Conservation (phyloP, 139 green algal genomes). For the Cymbomonas tetramitiformis region DNA sequence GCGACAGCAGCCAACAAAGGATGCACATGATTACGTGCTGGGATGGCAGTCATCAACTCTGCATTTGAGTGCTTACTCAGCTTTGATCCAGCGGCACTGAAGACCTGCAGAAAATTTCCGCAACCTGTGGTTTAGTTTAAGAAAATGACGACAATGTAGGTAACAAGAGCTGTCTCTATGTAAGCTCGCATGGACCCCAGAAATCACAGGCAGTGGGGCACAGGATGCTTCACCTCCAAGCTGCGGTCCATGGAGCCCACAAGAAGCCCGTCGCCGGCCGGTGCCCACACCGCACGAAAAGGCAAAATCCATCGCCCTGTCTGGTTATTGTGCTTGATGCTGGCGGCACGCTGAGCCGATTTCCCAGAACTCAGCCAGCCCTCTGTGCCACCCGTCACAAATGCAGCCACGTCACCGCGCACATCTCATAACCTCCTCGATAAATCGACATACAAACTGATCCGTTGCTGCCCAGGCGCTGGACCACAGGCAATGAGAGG, state of each 20-base stretch:
- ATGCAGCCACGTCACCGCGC: too few species aligned
- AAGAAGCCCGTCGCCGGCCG: slow-evolving; percentile 24
- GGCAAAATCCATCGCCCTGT: slow-evolving; percentile 42
- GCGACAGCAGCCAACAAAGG: slow-evolving; percentile 25
- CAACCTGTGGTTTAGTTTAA: too few species aligned
- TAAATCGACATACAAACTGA: too few species aligned
- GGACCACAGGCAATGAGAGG: too few species aligned
- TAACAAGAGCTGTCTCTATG: too few species aligned
- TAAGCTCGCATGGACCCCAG: too few species aligned
- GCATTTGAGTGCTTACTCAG: background rate
- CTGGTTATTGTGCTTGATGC: slow-evolving; percentile 46
- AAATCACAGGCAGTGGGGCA: background rate
- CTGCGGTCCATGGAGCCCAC: slow-evolving; percentile 40
- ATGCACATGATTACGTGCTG: slow-evolving; percentile 30
- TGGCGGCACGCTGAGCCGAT: too few species aligned
- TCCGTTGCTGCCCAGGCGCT: too few species aligned
- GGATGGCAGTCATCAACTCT: slow-evolving; percentile 44
- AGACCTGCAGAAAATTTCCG: too few species aligned
- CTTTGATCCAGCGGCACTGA: background rate
- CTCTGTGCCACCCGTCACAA: too few species aligned
- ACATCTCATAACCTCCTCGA: too few species aligned
- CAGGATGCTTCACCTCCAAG: slow-evolving; percentile 32
- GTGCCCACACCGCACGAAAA: slow-evolving; percentile 29
- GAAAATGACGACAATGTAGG: too few species aligned
- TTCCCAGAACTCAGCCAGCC: background rate